A percentile compares a stretch with the other conserved stretches of the same genome.
Conservation (phyloP, 495 filamentous ascomycete genomes). For the Pyrenula massariospora region DNA sequence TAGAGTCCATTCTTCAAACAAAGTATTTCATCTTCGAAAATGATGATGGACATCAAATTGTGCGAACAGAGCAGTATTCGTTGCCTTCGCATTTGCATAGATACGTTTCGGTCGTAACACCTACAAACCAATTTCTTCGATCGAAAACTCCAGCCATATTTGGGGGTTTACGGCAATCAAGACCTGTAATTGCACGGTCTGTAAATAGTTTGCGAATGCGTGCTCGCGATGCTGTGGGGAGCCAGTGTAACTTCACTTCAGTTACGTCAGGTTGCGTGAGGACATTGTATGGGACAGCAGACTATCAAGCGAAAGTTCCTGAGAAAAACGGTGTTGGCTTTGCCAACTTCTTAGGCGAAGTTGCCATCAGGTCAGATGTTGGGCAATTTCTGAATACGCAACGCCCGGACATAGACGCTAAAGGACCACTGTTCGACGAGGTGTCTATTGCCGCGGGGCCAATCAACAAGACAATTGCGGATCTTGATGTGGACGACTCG, state of each 20-base stretch:
- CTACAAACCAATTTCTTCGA: conserved; percentile 61
- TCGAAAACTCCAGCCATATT: conserved; percentile 8
- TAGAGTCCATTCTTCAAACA: conserved; percentile 29
- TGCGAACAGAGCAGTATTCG: conserved; percentile 36
- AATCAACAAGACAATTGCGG: conserved; percentile 22
- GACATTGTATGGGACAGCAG: conserved; percentile 40
- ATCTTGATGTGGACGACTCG: conserved; percentile 10
- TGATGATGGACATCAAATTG: conserved; percentile 20
- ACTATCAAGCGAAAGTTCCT: conserved; percentile 29
- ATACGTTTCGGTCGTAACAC: conserved; percentile 43
- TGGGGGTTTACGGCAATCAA: conserved; percentile 10
- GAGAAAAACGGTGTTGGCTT: conserved; percentile 34
- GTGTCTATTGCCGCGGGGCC: conserved; percentile 24
- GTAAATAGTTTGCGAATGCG: conserved; percentile 3
- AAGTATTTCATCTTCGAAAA: conserved; percentile 28
- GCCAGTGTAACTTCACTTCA: conserved; percentile 36
- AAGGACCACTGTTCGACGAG: conserved; percentile 25
- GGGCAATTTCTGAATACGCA: conserved; percentile 33
- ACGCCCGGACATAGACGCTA: conserved; percentile 33
- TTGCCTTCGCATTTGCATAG: conserved; percentile 38
- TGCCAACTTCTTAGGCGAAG: conserved; percentile 37
- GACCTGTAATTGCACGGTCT: conserved; percentile 14
- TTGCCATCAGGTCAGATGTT: conserved; percentile 36
- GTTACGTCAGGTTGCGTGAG: conserved; percentile 42
- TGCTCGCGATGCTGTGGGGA: conserved; percentile 13